Evolutionary conservation across 768 basidiomycete genomes (phyloP).

Genomic region (Termitomyces sp.): DNA sequence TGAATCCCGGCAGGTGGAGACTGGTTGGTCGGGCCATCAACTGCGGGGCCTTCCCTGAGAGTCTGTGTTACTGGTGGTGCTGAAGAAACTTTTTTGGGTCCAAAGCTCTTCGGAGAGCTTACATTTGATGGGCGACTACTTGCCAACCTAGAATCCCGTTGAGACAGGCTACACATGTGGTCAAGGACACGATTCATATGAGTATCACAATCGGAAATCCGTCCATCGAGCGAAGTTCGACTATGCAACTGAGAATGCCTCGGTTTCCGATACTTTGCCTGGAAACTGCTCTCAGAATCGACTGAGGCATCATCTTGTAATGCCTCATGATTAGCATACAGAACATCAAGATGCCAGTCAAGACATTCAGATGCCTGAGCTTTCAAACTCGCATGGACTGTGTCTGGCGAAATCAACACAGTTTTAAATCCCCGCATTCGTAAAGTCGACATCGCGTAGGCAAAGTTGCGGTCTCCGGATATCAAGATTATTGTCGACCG

Average conservation of each 20-base stretch:
- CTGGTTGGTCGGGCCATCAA: too few species aligned
- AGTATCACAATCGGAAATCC: too few species aligned
- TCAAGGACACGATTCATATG: too few species aligned
- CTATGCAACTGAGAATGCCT: too few species aligned
- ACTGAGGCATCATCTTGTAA: not conserved
- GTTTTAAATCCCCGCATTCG: slow-evolving; percentile 49
- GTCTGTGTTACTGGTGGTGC: not conserved
- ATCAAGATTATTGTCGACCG: slow-evolving; percentile 59
- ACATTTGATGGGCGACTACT: not conserved
- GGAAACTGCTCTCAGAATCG: not conserved
- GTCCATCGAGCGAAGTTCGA: too few species aligned
- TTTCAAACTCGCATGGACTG: slow-evolving; percentile 40
- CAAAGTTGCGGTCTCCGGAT: slow-evolving; percentile 62
- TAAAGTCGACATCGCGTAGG: slow-evolving; percentile 55
- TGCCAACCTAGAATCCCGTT: not conserved
- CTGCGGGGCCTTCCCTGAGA: too few species aligned
- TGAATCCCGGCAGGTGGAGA: too few species aligned
- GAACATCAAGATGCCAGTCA: slow-evolving; percentile 43
- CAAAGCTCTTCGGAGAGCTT: not conserved
- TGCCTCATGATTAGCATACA: slow-evolving; percentile 11
- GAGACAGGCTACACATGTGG: not conserved
- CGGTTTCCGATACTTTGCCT: not conserved
- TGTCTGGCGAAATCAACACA: slow-evolving; percentile 41
- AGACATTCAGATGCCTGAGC: slow-evolving; percentile 51
- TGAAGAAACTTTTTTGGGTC: not conserved